Percentiles rank a stretch among this genome's conserved stretches.
phyloP scores from a whole-genome alignment of 345 rosid species.

The thale cress (Arabidopsis thaliana) region DNA sequence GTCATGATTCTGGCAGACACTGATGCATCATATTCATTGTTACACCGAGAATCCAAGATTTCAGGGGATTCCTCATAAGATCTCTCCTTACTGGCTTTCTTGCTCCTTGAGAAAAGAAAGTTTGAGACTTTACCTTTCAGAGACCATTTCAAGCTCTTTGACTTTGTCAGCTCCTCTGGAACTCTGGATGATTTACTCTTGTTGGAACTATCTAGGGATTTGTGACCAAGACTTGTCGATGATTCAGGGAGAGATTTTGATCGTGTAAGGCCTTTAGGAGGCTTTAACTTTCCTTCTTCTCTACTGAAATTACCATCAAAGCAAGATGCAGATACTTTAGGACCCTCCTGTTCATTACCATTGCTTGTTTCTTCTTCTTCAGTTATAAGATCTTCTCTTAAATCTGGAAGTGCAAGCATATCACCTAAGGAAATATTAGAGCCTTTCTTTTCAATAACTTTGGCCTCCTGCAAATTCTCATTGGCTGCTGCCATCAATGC shows the following conservation, averaged over 20 bases:
- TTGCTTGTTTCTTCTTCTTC: conserved; percentile 54
- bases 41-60: conserved; percentile 40
- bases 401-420: conserved; percentile 90
- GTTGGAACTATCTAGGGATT: conserved; percentile 49
- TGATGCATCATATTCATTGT: conserved; percentile 28
- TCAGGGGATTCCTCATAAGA: conserved; percentile 44
- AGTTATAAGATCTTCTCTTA: conserved; percentile 46
- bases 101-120: conserved; percentile 65
- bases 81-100: conserved; percentile 52
- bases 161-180: conserved; percentile 52
- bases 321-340: conserved; percentile 57
- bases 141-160: conserved; percentile 60
- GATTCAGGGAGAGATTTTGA: conserved; percentile 84
- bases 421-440: conserved; percentile 85
- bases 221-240: conserved; percentile 53
- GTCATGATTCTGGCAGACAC: conserved; percentile 28
- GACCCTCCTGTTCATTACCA: conserved; percentile 51
- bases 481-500: conserved; percentile 68
- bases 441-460: conserved; percentile 51
- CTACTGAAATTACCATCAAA: conserved; percentile 46
- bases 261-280: conserved; percentile 63
- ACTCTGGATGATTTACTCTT: conserved; percentile 45
- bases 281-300: conserved; percentile 49
- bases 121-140: conserved; percentile 64
- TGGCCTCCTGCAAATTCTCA: conserved; percentile 59